phyloP scores from a whole-genome alignment of 306 rosid species.

The Vigna reflexopilosa region DNA sequence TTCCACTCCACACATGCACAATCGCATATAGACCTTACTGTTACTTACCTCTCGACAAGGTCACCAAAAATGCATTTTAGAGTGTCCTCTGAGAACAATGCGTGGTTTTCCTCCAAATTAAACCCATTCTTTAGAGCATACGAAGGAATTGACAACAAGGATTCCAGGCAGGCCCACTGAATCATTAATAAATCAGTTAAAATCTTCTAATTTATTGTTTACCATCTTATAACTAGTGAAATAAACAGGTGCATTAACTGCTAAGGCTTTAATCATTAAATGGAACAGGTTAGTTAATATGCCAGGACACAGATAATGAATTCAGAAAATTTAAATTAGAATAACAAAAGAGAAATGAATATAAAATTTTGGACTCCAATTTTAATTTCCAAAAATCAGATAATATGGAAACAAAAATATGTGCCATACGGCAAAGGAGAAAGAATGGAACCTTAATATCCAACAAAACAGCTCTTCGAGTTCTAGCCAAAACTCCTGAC shows the following conservation, averaged over 20 bases:
- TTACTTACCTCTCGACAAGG: slow-evolving; percentile 81
- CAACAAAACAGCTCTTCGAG: slow-evolving; percentile 87
- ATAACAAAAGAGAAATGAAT: slow-evolving; percentile 16
- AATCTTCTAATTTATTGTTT: slow-evolving; percentile 26
- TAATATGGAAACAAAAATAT: slow-evolving; percentile 8
- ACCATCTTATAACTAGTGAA: slow-evolving; percentile 24
- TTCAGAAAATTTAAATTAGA: slow-evolving; percentile 26
- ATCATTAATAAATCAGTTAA: slow-evolving; percentile 46
- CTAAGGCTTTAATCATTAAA: slow-evolving; percentile 30
- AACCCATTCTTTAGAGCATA: slow-evolving; percentile 59
- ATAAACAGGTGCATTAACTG: background rate
- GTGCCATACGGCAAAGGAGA: slow-evolving; percentile 1
- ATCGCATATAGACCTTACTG: slow-evolving; percentile 17
- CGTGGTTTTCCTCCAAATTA: slow-evolving; percentile 49
- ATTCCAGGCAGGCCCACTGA: slow-evolving; percentile 94
- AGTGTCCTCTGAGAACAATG: slow-evolving; percentile 66
- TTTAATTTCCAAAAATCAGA: slow-evolving; percentile 32
- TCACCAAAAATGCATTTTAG: slow-evolving; percentile 72
- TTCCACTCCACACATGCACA: background rate
- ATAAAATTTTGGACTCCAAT: slow-evolving; percentile 11
- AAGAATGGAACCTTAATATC: slow-evolving; percentile 74
- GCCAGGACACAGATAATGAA: slow-evolving; percentile 31
- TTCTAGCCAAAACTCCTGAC: slow-evolving; percentile 75
- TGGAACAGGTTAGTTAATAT: slow-evolving; percentile 15
- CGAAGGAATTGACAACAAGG: slow-evolving; percentile 75